Base-by-base conservation (phyloP, 257 asterid species). In the Solanum paucissectum region DNA sequence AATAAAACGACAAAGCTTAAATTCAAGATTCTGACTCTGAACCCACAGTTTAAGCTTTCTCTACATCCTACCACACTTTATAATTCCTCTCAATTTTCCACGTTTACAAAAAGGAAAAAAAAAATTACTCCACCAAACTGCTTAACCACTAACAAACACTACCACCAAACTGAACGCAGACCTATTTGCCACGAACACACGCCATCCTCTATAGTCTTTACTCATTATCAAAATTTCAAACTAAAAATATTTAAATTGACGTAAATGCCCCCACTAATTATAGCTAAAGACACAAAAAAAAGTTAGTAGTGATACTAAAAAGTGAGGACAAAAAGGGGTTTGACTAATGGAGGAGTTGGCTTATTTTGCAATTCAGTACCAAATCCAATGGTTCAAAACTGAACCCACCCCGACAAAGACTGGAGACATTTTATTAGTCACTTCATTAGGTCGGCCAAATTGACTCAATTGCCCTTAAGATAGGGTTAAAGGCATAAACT, bases 141-240 rank as follows among this genome's bases (percentile, higher is more conserved):
- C 89, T 83, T 86, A 87, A 87, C 91, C 92, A 92, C 93, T 89
- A 77, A 86, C 93, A 91, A 88, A 92, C 88, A 82, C 68, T 93
- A 87, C 92, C 93, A 92, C 96, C 93, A 91, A 91, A 92, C 93
- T 62, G 86, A 87, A 84, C 87, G 86, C 92, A 89, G 86, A 88
- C 92, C 87, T 89, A 90, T 89, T 90, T 92, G 93, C 95, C 95
- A 90, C 92, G 89, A 87, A 75, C 69, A 91, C 93, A 92, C 93
- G 94, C 90, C 93, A 93, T 92, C 93, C 89, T 71, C 84, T 88
- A 86, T 36, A 46, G 87, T 33, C 90, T 87, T 88, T 37, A 49
- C 88, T 34, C 90, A 90, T 86, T 62, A 75, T 20, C 27, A 74
- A 25, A 55, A 74, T 82, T 87, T 60, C 8, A 16, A 9, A 46